These are phyloP conservation scores for Rubia peregrina DNA, from an alignment of 305 asterid species.

Conservation along the genomic window DNA sequence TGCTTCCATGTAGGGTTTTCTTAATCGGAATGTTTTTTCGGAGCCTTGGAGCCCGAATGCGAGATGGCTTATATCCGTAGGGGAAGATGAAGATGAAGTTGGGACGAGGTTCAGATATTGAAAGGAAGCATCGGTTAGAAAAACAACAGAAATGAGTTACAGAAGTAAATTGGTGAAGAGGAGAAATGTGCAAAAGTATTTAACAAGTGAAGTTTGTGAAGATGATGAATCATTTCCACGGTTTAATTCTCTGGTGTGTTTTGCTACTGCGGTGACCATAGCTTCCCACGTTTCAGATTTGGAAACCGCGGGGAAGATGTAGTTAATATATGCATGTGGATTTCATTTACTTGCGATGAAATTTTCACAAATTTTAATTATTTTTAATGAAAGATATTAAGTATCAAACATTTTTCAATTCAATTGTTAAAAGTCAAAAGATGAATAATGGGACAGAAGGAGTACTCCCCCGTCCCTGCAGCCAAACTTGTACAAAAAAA, in stretches of 20 bases:
- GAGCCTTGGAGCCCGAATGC: slow-evolving; percentile 1
- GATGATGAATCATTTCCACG: neutral
- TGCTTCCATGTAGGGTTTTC: slow-evolving; percentile 3
- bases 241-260: neutral
- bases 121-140: neutral
- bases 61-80: neutral
- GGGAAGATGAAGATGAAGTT: neutral
- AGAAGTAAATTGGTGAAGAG: neutral
- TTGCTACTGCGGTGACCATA: neutral
- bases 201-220: neutral
- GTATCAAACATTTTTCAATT: too few relatives aligned
- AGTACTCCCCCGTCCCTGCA: too few relatives aligned
- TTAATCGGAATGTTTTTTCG: neutral
- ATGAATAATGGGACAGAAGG: too few relatives aligned
- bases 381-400: too few relatives aligned
- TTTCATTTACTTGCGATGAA: too few relatives aligned
- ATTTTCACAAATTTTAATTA: too few relatives aligned
- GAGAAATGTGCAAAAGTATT: neutral
- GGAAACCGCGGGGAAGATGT: neutral
- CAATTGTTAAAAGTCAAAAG: too few relatives aligned
- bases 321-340: too few relatives aligned
- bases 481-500: too few relatives aligned
- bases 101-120: neutral
- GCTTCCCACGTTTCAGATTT: neutral
- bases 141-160: neutral